phyloP scores from a whole-genome alignment of 2,329 filamentous ascomycete genomes.

The Scedosporium minutisporum region DNA sequence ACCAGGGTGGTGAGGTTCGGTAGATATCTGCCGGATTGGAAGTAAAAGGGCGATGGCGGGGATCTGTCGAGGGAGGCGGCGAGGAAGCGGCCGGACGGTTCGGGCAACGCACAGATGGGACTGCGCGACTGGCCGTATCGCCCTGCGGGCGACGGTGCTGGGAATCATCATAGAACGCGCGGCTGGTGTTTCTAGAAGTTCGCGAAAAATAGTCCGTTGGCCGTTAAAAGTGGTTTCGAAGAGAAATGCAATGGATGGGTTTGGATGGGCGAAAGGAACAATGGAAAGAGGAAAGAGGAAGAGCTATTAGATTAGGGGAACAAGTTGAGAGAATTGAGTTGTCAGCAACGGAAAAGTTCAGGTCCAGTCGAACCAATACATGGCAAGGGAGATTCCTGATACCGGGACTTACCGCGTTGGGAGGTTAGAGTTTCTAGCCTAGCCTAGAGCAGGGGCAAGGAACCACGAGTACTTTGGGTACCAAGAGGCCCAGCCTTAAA shows the following conservation, averaged over 20 bases:
- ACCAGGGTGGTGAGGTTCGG: slow-evolving; percentile 46
- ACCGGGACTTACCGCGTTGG: slow-evolving; percentile 5
- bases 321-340: background rate
- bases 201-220: background rate
- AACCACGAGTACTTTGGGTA: background rate
- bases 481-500: background rate
- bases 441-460: slow-evolving; percentile 1
- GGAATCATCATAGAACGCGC: slow-evolving; percentile 1
- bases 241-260: background rate
- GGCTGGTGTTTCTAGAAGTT: background rate
- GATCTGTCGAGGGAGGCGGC: slow-evolving; percentile 1
- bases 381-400: background rate
- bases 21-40: slow-evolving; percentile 46
- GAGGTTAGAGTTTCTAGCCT: background rate
- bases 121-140: slow-evolving; percentile 9
- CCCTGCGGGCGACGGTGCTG: background rate
- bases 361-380: background rate
- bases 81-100: slow-evolving; percentile 9
- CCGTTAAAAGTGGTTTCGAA: background rate
- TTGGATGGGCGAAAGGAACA: background rate
- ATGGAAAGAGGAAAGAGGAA: background rate
- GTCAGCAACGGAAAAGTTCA: slow-evolving; percentile 1
- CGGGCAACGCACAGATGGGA: slow-evolving; percentile 10
- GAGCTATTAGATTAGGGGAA: background rate
- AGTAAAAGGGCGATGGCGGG: slow-evolving; percentile 20